Evolutionary conservation across 1,139 yeast genomes (phyloP), one percentile per base, ranked within the genome.

Genomic region (Saccharomycopsis phalli): DNA sequence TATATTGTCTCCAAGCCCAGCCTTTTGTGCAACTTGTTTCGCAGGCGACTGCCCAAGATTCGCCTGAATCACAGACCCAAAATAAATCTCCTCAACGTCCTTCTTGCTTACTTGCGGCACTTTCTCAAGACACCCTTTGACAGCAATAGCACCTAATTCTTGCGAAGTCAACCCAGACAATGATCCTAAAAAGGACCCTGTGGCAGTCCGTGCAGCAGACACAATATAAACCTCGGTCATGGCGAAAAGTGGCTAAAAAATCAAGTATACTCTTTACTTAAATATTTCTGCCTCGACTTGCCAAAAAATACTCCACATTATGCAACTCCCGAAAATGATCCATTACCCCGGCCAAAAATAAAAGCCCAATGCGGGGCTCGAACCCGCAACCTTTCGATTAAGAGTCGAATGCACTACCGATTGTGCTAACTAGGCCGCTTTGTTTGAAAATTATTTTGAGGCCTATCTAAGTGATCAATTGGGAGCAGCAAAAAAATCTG

Each of bases 41-140:
- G 97, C 97, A 37, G 97, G 97, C 47, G 91, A 91, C 66, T 91
- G 97, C 49, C 98, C 97, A 43, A 84, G 76, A 56, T 86, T 86
- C 50, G 97, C 97, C 56, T 86, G 84, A 57, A 84, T 66, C 40
- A 87, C 98, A 55, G 87, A 84, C 55, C 98, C 97, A 60, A 87
- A 88, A 54, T 82, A 69, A 55, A 91, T 75, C 63, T 91, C 97
- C 52, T 91, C 95, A 44, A 82, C 93, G 46, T 72, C 77, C n/a
- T 55, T 52, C 39, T 95, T 76, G 54, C 81, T 69, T 62, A 91
- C 69, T 60, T 76, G 74, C 41, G 94, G 91, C 36, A 83, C 91
- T 58, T 84, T 81, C 37, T 65, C 83, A 48, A 88, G 65, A 13
- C 95, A 96, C 41, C 87, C 77, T 48, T 80, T 81, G 51, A 91